Evolutionary conservation across 352 stramenopile genomes (phyloP), one percentile per base, ranked within the genome.

Genomic region (Phytophthora cryptogea): DNA sequence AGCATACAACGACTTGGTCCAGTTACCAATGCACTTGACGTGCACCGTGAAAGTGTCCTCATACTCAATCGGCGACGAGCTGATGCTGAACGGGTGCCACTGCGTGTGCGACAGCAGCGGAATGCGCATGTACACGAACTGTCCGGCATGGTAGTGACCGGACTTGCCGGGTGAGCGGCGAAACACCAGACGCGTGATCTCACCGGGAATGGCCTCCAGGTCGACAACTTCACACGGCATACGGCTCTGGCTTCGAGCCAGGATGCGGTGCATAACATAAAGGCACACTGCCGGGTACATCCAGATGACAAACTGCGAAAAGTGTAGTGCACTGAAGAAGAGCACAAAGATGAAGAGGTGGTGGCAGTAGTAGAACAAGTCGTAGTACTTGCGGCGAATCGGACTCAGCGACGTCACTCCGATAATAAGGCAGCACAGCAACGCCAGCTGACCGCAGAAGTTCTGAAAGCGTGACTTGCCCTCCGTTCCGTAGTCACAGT

Each of bases 341-440:
- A 91, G 65, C 68, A 92, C 86, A 17, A 94, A 55, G 33, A 97
- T 75, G 66, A 95, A 95, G 36, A 95, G 74, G 61, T 95, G 85
- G 66, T 96, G 88, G 52, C 73, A 76, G 71, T 94, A 94, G 72
- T 95, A 94, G 49, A 97, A 97, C 28, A 93, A 40, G 45, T 90
- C 80, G 63, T 94, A 97, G 74, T 78, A 87, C 28, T 66, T 63
- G 37, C 90, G 80, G 20, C 90, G 86, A 20, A 97, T 80, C 20
- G 70, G 59, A 42, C 71, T 68, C 31, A 96, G 66, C 33, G 89
- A 94, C 46, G 88, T 92, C 11, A 83, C 59, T 17, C 80, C 82
- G 41, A 96, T 95, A 46, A 88, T 63, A 33, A 95, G 41, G 41
- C 80, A 86, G 66, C 81, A 83, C 10, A 89, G 54, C 59, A 92